phyloP scores from a whole-genome alignment of 176 grass and related monocot genomes.

The Urochloa ruziziensis region DNA sequence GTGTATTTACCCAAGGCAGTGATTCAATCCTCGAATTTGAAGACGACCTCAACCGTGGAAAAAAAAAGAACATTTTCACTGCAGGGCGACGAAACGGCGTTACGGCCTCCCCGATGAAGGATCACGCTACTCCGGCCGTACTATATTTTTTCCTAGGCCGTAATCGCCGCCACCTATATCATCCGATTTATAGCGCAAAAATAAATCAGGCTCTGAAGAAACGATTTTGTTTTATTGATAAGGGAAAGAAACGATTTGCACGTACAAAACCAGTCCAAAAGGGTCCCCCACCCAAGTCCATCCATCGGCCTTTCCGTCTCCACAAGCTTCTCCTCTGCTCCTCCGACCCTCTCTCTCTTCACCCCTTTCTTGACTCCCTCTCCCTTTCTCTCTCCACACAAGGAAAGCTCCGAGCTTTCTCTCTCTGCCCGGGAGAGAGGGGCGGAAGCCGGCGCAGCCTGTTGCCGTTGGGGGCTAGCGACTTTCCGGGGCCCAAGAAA shows the following conservation, averaged over 20 bases:
- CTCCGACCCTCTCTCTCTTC: background rate
- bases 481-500: background rate
- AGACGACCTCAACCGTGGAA: no score
- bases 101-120: background rate
- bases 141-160: background rate
- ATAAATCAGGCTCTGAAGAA: no score
- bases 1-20: no score
- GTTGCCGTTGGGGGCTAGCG: background rate
- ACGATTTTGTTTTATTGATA: no score
- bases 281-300: background rate
- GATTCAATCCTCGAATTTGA: no score
- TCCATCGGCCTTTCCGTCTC: slow-evolving; percentile 29
- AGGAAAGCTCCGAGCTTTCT: slow-evolving; percentile 12
- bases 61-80: no score
- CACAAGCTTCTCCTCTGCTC: slow-evolving; percentile 33
- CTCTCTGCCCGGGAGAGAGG: slow-evolving; percentile 1
- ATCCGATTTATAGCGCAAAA: no score
- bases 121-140: background rate
- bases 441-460: background rate
- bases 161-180: background rate
- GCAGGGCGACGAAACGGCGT: background rate
- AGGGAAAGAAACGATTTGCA: background rate
- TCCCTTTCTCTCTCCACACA: background rate
- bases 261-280: slow-evolving; percentile 3
- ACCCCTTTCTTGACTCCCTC: background rate